Evolutionary conservation across 768 basidiomycete species (phyloP).

Genomic region (Erythrobasidium yunnanense): DNA sequence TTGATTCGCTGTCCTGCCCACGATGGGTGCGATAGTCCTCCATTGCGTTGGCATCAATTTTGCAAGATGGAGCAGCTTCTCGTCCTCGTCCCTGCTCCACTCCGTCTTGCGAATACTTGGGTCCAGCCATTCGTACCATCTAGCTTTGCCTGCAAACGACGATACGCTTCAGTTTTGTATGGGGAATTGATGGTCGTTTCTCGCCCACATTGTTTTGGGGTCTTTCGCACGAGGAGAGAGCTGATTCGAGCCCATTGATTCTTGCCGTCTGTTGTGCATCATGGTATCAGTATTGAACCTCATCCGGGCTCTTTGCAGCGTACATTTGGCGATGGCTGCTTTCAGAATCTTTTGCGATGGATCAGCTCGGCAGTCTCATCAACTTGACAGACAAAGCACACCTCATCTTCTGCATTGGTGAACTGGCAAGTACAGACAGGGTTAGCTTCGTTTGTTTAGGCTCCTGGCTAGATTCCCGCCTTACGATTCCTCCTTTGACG

Average conservation of each 20-base stretch:
- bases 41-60: conserved; percentile 99
- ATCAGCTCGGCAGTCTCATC: conserved; percentile 47
- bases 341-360: conserved; percentile 78
- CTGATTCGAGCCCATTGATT: conserved; percentile 99
- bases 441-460: neutral
- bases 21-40: conserved; percentile 97
- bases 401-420: conserved; percentile 3
- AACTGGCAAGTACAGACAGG: neutral
- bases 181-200: too few species aligned
- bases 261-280: conserved; percentile 53
- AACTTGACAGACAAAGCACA: conserved; percentile 60
- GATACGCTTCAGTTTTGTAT: too few species aligned
- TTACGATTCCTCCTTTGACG: conserved; percentile 29
- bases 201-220: conserved; percentile 99
- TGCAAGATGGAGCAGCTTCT: conserved; percentile 91
- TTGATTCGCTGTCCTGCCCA: conserved; percentile 92
- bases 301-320: neutral
- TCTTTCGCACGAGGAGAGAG: conserved; percentile 91
- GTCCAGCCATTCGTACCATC: conserved; percentile 56
- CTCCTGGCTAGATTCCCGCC: neutral
- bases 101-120: conserved; percentile 99
- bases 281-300: neutral
- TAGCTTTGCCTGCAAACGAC: too few species aligned
- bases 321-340: conserved; percentile 64
- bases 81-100: conserved; percentile 99